Conservation (phyloP, 2,329 filamentous ascomycete species). For the Nigrospora osmanthi region DNA sequence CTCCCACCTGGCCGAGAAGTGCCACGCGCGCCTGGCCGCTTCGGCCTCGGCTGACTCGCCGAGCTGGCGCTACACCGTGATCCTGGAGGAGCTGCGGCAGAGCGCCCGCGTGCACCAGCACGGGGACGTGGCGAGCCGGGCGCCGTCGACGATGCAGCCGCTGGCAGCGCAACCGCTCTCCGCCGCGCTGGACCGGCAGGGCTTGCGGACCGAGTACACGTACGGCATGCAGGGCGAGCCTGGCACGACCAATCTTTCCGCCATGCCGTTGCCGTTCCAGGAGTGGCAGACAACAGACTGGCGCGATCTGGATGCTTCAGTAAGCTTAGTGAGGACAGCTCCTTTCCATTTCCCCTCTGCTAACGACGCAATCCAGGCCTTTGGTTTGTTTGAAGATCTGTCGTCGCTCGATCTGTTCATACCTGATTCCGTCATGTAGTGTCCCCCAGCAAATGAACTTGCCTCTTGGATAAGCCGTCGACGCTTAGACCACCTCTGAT, state of each 20-base stretch:
- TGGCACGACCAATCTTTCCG: background rate
- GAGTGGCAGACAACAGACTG: conserved; percentile 22
- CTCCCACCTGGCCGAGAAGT: conserved; percentile 33
- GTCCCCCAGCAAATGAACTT: too few species aligned
- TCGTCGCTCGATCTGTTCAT: too few species aligned
- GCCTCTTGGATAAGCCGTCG: too few species aligned
- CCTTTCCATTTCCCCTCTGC: background rate
- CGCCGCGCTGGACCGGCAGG: background rate
- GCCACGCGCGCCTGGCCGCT: conserved; percentile 34
- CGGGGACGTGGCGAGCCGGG: background rate
- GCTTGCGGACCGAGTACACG: background rate
- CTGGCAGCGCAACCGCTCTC: too few species aligned
- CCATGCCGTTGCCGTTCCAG: conserved; percentile 4
- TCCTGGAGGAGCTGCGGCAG: conserved; percentile 41
- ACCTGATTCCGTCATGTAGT: too few species aligned
- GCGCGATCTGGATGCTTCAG: conserved; percentile 20
- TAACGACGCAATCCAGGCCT: background rate
- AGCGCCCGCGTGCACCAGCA: conserved; percentile 18
- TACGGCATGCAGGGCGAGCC: background rate
- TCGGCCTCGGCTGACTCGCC: conserved; percentile 30
- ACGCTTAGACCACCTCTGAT: too few species aligned
- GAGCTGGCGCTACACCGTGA: conserved; percentile 40
- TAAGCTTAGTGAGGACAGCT: background rate
- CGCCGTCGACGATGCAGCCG: background rate
- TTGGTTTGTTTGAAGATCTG: background rate